Evolutionary conservation across 2,329 filamentous ascomycete genomes (phyloP), one percentile per base, ranked within the genome.

Genomic region (Talaromyces marneffei): DNA sequence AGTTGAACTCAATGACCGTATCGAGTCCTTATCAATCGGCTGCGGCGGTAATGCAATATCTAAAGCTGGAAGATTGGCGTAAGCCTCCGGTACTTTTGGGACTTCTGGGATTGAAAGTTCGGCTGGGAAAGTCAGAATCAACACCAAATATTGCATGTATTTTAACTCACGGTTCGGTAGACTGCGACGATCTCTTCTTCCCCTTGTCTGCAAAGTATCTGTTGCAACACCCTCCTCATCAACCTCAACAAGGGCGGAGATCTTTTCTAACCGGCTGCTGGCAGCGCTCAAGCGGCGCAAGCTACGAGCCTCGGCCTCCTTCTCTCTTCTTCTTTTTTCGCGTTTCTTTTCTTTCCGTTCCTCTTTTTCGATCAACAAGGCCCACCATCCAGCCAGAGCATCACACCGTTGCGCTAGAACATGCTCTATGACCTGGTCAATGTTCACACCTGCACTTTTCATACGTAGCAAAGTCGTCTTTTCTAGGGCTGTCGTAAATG

Each of bases 371-470:
- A 97, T 86, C 40, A 99, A 78, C 29, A 99, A 77, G 2, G 91
- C 90, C 94, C 94, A 99, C 94, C 94, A 99, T 5, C 94, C 94
- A 56, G 92, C 91, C 54, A 99, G 79, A 5, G 88, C 84, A 75
- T 99, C 93, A 71, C 94, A 97, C 66, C 91, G 85, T 72, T 96
- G 91, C 3, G 92, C 86, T 37, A 96, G 76, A 2, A 99, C 94
- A 68, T 94, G 95, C 72, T 97, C 93, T 65, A 97, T 93, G 7
- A 99, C 91, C 63, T 89, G 84, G 71, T 99, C 94, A 62, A 96
- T 94, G 70, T 97, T 90, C 25, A 97, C 92, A 0, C 94, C 94
- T 4, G 94, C 92, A 66, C 89, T 90, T 62, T 90, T 88, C 92
- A 99, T 97, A 25, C 94, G 85, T 65, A 96, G 87, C 27, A 99